phyloP scores from a whole-genome alignment of 2,329 filamentous ascomycete species.

The Talaromyces sp. region DNA sequence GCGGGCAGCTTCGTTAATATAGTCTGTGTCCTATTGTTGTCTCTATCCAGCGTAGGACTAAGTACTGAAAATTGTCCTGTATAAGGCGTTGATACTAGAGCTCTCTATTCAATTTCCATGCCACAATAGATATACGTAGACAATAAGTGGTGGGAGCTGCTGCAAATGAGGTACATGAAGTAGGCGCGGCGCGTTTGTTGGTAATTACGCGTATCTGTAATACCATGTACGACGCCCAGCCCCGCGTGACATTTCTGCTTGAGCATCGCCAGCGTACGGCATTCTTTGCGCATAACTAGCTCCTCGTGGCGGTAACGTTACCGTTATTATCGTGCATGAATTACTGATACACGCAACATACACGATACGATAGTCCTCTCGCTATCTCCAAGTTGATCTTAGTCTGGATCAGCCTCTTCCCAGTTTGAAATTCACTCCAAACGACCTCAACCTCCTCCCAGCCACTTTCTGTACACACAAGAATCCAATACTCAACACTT shows the following conservation, averaged over 20 bases:
- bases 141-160: neutral
- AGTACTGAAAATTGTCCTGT: neutral
- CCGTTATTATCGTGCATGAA: neutral
- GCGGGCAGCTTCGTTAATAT: neutral
- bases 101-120: neutral
- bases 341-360: neutral
- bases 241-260: neutral
- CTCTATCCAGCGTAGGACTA: neutral
- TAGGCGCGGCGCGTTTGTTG: constrained; percentile 2
- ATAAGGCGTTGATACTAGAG: neutral
- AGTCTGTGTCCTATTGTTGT: neutral
- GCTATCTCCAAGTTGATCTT: neutral
- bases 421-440: neutral
- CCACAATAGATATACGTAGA: neutral
- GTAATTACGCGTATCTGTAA: constrained; percentile 10
- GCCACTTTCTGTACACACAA: neutral
- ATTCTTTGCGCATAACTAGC: neutral
- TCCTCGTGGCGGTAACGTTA: neutral
- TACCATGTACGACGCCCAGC: constrained; percentile 6
- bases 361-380: constrained; percentile 14
- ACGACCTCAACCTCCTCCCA: constrained; percentile 2
- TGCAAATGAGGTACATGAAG: neutral
- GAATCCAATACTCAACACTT: neutral
- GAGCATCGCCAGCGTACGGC: neutral
- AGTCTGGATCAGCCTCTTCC: neutral